A percentile compares a stretch with the other conserved stretches of the same genome.
Evolutionary conservation across 306 rosid species (phyloP).

Genomic region (Rosa rugosa): DNA sequence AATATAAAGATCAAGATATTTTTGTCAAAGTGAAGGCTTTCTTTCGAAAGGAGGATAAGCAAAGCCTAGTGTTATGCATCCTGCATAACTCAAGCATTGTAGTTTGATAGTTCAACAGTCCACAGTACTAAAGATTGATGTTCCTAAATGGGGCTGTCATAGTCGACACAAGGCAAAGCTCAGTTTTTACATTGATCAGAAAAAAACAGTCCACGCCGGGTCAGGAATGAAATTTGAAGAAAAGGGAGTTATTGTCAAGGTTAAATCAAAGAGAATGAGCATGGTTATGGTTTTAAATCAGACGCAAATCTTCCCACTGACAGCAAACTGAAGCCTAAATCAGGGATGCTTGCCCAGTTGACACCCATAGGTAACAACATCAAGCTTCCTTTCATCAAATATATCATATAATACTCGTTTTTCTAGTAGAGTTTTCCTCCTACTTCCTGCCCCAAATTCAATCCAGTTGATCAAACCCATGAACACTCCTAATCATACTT

Average conservation of each 20-base stretch:
- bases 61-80: not conserved
- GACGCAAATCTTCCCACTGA: not conserved
- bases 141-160: not conserved
- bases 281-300: not conserved
- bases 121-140: not conserved
- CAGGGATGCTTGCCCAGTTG: not conserved
- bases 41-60: not conserved
- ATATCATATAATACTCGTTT: not conserved
- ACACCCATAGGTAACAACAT: not conserved
- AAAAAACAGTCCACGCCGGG: not conserved
- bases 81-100: not conserved
- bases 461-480: not conserved
- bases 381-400: not conserved
- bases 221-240: not conserved
- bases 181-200: not conserved
- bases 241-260: not conserved
- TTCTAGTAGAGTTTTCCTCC: not conserved
- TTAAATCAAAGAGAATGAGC: not conserved
- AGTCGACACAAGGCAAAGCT: not conserved
- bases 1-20: not conserved
- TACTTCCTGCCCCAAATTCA: not conserved
- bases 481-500: not conserved
- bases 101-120: not conserved
- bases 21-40: not conserved
- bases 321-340: not conserved